Evolutionary conservation across 2,329 filamentous ascomycete species (phyloP).

Genomic region (Verticillium nonalfalfae): DNA sequence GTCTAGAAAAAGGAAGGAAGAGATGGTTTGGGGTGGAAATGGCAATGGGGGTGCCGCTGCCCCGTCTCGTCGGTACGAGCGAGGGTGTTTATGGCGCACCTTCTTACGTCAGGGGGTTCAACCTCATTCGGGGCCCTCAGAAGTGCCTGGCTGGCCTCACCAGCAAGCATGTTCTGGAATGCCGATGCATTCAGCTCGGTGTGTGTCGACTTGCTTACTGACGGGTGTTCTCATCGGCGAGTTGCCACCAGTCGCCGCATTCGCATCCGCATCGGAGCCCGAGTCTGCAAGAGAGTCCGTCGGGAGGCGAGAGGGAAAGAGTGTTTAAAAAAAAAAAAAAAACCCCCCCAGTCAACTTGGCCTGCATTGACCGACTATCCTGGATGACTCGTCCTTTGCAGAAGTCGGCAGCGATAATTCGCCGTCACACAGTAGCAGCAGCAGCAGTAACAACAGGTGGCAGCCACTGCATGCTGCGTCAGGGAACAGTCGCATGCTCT

Average conservation of each 20-base stretch:
- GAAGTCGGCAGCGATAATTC: neutral
- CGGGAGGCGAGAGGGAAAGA: neutral
- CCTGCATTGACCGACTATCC: neutral
- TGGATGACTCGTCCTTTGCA: neutral
- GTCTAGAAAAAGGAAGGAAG: neutral
- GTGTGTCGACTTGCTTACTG: neutral
- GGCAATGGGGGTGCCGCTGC: neutral
- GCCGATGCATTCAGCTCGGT: neutral
- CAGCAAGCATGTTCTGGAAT: neutral
- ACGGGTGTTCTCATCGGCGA: neutral
- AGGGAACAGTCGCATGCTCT: neutral
- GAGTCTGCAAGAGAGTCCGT: neutral
- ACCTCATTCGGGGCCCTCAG: neutral
- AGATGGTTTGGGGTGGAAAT: neutral
- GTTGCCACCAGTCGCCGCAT: neutral
- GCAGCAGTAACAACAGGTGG: neutral
- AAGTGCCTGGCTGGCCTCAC: neutral
- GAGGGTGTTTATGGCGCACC: neutral
- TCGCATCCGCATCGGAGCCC: neutral
- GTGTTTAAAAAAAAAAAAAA: neutral
- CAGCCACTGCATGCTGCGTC: neutral
- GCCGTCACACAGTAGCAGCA: neutral
- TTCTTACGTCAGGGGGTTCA: neutral
- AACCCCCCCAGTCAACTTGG: neutral
- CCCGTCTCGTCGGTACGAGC: neutral